Percentiles rank a stretch among this genome's conserved stretches.
These are phyloP conservation scores for Neohortaea acidophila DNA, from an alignment of 495 filamentous ascomycete species.

Conservation along the genomic window DNA sequence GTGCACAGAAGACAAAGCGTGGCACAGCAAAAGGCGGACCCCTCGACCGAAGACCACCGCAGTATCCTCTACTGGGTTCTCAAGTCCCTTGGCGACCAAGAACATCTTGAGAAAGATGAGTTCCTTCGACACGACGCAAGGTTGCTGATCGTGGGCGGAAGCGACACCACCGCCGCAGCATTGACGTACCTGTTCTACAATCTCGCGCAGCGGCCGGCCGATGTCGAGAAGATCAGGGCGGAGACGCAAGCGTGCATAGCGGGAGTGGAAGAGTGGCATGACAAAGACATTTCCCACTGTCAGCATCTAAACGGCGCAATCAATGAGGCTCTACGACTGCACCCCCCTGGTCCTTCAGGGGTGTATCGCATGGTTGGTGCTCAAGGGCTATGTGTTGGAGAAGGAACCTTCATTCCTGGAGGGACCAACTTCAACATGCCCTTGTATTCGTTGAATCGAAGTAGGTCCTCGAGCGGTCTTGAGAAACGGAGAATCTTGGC, in stretches of 20 bases:
- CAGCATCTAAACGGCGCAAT: constrained; percentile 34
- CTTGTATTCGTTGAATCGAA: constrained; percentile 32
- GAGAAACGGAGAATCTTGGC: no score
- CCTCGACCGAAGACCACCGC: no score
- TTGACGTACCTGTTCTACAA: constrained; percentile 12
- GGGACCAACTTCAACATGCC: constrained; percentile 30
- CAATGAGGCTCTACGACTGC: constrained; percentile 40
- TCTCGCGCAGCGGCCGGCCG: constrained; percentile 11
- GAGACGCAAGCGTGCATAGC: constrained; percentile 8
- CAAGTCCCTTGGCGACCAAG: neutral
- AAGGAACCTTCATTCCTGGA: constrained; percentile 32
- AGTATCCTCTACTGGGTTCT: constrained; percentile 1
- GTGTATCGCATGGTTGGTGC: constrained; percentile 29
- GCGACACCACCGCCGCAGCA: constrained; percentile 19
- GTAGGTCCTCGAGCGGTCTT: no score
- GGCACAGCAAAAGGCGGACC: no score
- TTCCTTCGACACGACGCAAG: constrained; percentile 6
- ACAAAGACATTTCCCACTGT: constrained; percentile 10
- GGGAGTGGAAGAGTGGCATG: neutral
- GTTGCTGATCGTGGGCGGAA: constrained; percentile 14
- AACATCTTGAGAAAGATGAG: neutral
- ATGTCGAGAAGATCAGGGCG: constrained; percentile 9
- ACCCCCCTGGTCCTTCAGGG: constrained; percentile 35
- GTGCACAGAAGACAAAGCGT: no score
- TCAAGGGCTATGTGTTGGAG: constrained; percentile 36